Percentiles rank a stretch among this genome's conserved stretches.
phyloP scores from a whole-genome alignment of 208 protist species.

The Wallacemonas sp. region DNA sequence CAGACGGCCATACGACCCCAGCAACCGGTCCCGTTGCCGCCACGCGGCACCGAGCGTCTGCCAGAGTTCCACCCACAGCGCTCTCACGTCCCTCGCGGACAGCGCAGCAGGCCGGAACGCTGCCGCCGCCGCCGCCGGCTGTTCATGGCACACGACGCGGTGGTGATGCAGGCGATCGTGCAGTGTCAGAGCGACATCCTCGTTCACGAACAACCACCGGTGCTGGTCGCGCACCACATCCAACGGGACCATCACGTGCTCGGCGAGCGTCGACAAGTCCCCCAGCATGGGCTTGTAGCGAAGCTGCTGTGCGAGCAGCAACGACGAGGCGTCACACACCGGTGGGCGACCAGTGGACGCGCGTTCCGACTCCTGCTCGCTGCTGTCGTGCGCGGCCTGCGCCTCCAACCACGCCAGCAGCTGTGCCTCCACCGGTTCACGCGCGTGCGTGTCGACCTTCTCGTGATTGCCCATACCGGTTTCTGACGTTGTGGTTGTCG shows the following conservation, averaged over 20 bases:
- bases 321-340: not conserved
- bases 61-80: constrained; percentile 65
- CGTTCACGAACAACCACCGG: constrained; percentile 61
- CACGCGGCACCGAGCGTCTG: constrained; percentile 57
- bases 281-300: constrained; percentile 43
- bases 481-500: not conserved
- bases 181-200: constrained; percentile 57
- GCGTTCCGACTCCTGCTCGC: not conserved
- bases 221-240: constrained; percentile 54
- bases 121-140: no score
- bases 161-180: constrained; percentile 48
- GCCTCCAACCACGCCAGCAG: constrained; percentile 30
- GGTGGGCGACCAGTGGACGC: not conserved
- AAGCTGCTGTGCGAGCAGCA: constrained; percentile 39
- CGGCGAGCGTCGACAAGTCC: constrained; percentile 45
- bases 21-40: constrained; percentile 62
- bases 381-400: not conserved
- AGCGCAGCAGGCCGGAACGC: no score
- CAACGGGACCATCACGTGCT: constrained; percentile 45
- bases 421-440: constrained; percentile 25
- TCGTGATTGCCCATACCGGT: not conserved
- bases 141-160: constrained; percentile 26
- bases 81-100: constrained; percentile 15
- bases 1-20: constrained; percentile 33
- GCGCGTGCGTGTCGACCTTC: not conserved